These are phyloP conservation scores for Dactylonectria estremocensis DNA, from an alignment of 2,329 filamentous ascomycete genomes.

Conservation along the genomic window DNA sequence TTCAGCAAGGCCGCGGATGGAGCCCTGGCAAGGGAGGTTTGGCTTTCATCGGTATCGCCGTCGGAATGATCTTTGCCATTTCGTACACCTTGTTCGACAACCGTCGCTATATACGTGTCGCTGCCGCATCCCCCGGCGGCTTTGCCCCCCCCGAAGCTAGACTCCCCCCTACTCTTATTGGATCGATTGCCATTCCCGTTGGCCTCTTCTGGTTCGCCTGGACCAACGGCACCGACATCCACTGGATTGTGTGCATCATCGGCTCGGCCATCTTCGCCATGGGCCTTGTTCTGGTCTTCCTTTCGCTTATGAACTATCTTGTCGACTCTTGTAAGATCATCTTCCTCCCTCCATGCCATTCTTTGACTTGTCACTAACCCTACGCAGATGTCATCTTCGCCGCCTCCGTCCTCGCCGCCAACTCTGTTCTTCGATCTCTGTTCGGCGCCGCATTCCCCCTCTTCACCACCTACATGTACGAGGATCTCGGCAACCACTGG, in stretches of 20 bases:
- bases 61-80: conserved; percentile 74
- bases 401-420: conserved; percentile 81
- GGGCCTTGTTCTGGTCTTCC: conserved; percentile 75
- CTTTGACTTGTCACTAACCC: conserved; percentile 31
- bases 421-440: conserved; percentile 78
- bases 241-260: conserved; percentile 69
- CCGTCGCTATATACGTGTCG: conserved; percentile 64
- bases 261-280: conserved; percentile 66
- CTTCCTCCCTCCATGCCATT: background rate
- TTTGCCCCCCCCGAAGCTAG: conserved; percentile 75
- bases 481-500: conserved; percentile 80
- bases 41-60: conserved; percentile 74
- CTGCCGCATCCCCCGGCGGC: conserved; percentile 64
- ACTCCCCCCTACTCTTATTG: conserved; percentile 73
- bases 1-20: conserved; percentile 71
- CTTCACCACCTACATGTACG: conserved; percentile 75
- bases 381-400: conserved; percentile 77
- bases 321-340: conserved; percentile 70
- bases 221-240: conserved; percentile 70
- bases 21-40: conserved; percentile 71
- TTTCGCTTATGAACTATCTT: conserved; percentile 77
- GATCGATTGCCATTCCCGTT: conserved; percentile 70
- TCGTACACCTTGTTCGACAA: conserved; percentile 68
- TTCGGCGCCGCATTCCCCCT: conserved; percentile 83
- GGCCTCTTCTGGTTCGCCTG: conserved; percentile 78